Percentiles rank a stretch among this genome's conserved stretches.
phyloP scores from a whole-genome alignment of 352 stramenopile genomes.

The Peronospora farinosa region DNA sequence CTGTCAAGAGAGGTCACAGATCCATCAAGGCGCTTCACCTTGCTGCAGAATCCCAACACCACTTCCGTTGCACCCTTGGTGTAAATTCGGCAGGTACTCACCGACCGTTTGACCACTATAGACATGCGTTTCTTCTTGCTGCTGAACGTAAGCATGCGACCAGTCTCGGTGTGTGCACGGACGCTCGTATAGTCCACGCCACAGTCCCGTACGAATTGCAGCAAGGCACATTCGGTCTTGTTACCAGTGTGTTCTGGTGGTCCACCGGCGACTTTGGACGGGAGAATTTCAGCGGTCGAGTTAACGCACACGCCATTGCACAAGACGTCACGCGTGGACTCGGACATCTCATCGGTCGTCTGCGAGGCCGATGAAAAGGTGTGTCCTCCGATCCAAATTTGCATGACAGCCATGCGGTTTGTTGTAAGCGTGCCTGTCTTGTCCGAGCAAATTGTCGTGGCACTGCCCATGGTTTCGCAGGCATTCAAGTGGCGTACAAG shows the following conservation, averaged over 20 bases:
- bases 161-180: constrained; percentile 44
- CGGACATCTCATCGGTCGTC: constrained; percentile 49
- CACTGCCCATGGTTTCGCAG: constrained; percentile 91
- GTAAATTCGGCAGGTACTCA: constrained; percentile 55
- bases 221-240: constrained; percentile 74
- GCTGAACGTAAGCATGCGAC: constrained; percentile 79
- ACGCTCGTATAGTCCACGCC: constrained; percentile 55
- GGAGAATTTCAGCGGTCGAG: constrained; percentile 67
- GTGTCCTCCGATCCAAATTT: constrained; percentile 67
- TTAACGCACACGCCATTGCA: constrained; percentile 67
- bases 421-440: constrained; percentile 97
- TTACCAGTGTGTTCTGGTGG: constrained; percentile 75
- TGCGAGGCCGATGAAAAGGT: constrained; percentile 51
- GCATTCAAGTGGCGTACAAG: constrained; percentile 84
- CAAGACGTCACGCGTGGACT: constrained; percentile 58
- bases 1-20: constrained; percentile 44
- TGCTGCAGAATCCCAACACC: constrained; percentile 61
- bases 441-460: constrained; percentile 96
- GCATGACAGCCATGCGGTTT: constrained; percentile 95
- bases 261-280: constrained; percentile 37
- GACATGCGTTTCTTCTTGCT: constrained; percentile 83
- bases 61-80: constrained; percentile 75
- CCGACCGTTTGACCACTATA: constrained; percentile 49
- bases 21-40: constrained; percentile 59
- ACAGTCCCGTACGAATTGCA: constrained; percentile 68